Evolutionary conservation across 2,329 filamentous ascomycete species (phyloP).

Genomic region (Penicillium rolfsii): DNA sequence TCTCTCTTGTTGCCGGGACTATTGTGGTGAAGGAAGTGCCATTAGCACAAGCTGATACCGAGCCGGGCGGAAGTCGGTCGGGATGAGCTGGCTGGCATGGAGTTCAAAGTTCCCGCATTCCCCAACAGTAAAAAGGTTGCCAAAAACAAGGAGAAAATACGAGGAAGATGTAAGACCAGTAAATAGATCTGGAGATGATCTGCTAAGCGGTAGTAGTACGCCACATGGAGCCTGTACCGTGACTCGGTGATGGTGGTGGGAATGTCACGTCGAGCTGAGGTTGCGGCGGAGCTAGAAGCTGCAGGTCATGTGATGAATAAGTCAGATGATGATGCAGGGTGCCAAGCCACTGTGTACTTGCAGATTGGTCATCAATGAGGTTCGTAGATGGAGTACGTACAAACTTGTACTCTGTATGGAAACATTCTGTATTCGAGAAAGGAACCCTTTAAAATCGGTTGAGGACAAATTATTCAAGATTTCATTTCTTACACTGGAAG

Average conservation of each 20-base stretch:
- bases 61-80: conserved; percentile 13
- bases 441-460: neutral
- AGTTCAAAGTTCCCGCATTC: neutral
- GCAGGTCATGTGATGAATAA: neutral
- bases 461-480: neutral
- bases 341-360: neutral
- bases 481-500: neutral
- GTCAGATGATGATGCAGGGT: neutral
- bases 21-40: neutral
- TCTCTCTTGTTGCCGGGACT: neutral
- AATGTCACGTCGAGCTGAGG: conserved; percentile 23
- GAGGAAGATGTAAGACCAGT: neutral
- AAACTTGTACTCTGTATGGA: neutral
- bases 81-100: conserved; percentile 13
- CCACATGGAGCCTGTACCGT: neutral
- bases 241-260: conserved; percentile 16
- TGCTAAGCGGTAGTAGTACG: neutral
- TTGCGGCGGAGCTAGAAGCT: conserved; percentile 1
- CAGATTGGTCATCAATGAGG: neutral
- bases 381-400: too few species aligned
- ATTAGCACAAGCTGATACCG: neutral
- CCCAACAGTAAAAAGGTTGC: neutral
- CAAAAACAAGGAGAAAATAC: neutral
- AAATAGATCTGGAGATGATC: neutral
- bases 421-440: neutral